Percentiles rank a stretch among this genome's conserved stretches.
These are phyloP conservation scores for Candida parachauliodes DNA, from an alignment of 805 yeast genomes.

Conservation along the genomic window DNA sequence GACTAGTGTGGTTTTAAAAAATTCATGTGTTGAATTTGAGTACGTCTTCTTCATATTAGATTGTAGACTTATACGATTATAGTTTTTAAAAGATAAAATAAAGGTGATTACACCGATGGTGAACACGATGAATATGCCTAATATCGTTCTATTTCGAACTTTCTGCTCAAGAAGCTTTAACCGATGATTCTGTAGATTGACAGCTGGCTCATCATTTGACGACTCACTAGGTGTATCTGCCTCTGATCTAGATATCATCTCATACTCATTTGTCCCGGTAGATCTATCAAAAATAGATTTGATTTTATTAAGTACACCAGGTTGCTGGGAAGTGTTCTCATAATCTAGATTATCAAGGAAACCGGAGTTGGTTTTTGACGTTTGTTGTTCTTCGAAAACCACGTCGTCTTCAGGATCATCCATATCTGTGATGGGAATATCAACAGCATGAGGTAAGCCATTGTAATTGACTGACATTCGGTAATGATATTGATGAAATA, in stretches of 20 bases:
- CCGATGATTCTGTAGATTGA: slow-evolving; percentile 21
- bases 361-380: background rate
- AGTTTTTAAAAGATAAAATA: slow-evolving; percentile 1
- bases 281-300: slow-evolving; percentile 3
- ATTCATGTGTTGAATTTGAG: slow-evolving; percentile 63
- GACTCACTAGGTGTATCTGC: slow-evolving; percentile 9
- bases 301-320: slow-evolving; percentile 4
- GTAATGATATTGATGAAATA: no score
- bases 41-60: slow-evolving; percentile 11
- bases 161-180: slow-evolving; percentile 22
- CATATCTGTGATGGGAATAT: slow-evolving; percentile 53
- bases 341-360: slow-evolving; percentile 23
- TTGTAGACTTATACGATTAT: no score
- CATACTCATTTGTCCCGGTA: slow-evolving; percentile 7
- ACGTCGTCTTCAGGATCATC: slow-evolving; percentile 43
- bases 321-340: slow-evolving; percentile 11
- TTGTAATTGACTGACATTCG: slow-evolving; percentile 19
- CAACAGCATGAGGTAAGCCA: slow-evolving; percentile 36
- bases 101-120: slow-evolving; percentile 7
- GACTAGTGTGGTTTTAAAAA: slow-evolving; percentile 75
- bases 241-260: slow-evolving; percentile 8
- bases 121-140: slow-evolving; percentile 9
- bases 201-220: background rate
- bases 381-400: slow-evolving; percentile 18
- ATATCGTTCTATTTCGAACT: slow-evolving; percentile 15